A percentile compares a stretch with the other conserved stretches of the same genome.
phyloP scores from a whole-genome alignment of 345 rosid species.

The Tarenaya hassleriana region DNA sequence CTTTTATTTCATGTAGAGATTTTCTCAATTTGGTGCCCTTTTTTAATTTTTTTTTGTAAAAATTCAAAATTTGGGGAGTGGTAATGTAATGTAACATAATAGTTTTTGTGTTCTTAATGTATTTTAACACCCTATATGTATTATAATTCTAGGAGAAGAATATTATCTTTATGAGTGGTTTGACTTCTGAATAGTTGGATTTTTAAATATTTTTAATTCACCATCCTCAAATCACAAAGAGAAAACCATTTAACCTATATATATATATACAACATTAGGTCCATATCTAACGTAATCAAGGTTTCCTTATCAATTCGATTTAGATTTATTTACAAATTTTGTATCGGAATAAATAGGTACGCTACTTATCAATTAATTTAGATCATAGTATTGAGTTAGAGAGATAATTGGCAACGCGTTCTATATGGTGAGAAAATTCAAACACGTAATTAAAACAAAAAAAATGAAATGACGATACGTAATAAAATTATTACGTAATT shows the following conservation, averaged over 20 bases:
- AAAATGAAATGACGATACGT: too few species aligned
- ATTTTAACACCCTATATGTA: conserved; percentile 31
- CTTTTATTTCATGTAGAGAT: conserved; percentile 16
- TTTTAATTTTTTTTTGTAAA: conserved; percentile 1
- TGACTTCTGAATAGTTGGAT: conserved; percentile 7
- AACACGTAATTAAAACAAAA: too few species aligned
- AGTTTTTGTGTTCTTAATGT: conserved; percentile 28
- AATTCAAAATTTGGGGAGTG: conserved; percentile 13
- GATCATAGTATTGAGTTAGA: too few species aligned
- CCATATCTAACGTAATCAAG: too few species aligned
- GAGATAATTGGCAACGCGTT: too few species aligned
- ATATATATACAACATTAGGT: background rate
- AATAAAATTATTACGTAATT: too few species aligned
- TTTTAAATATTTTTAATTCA: conserved; percentile 11
- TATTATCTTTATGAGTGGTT: conserved; percentile 7
- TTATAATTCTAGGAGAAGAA: conserved; percentile 20
- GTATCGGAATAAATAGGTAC: too few species aligned
- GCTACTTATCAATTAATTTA: too few species aligned
- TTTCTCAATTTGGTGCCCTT: background rate
- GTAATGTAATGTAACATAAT: conserved; percentile 16
- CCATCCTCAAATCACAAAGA: background rate
- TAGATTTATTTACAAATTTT: too few species aligned
- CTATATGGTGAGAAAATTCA: too few species aligned
- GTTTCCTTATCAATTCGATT: too few species aligned
- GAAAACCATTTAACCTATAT: background rate